Percentiles rank a stretch among this genome's conserved stretches.
phyloP scores from a whole-genome alignment of 306 rosid genomes.

The Sesbania bispinosa region DNA sequence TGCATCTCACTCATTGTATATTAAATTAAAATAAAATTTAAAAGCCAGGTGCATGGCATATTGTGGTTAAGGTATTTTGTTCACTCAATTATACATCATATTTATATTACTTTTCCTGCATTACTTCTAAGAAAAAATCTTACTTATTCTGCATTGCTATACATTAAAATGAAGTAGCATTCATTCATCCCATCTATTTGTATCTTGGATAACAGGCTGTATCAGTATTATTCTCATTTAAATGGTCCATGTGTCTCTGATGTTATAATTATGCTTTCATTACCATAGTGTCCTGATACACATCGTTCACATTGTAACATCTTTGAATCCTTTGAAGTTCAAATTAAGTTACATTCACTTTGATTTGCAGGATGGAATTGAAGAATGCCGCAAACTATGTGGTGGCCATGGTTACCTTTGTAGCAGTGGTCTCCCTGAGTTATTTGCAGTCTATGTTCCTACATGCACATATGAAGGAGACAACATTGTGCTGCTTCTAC shows the following conservation, averaged over 20 bases:
- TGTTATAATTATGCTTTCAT: neutral
- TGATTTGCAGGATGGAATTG: constrained; percentile 78
- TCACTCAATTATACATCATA: neutral
- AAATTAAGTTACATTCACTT: neutral
- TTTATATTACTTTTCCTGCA: neutral
- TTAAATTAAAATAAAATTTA: neutral
- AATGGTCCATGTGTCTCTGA: constrained; percentile 21
- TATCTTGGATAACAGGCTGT: neutral
- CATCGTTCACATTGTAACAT: neutral
- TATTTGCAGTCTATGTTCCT: constrained; percentile 97
- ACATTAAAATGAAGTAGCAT: neutral
- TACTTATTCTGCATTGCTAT: neutral
- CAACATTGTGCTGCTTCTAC: constrained; percentile 80
- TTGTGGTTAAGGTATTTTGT: constrained; percentile 1
- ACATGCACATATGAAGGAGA: constrained; percentile 99
- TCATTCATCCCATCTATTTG: constrained; percentile 11
- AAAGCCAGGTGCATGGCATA: constrained; percentile 8
- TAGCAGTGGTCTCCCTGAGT: constrained; percentile 95
- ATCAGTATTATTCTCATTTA: neutral
- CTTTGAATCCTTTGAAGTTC: neutral
- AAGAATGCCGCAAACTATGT: constrained; percentile 92
- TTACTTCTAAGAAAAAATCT: neutral
- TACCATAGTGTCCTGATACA: neutral
- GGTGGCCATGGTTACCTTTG: constrained; percentile 98
- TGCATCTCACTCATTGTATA: neutral